A percentile compares a stretch with the other conserved stretches of the same genome.
Evolutionary conservation across 352 stramenopile species (phyloP).

Genomic region (Phytopythium mirpurense): DNA sequence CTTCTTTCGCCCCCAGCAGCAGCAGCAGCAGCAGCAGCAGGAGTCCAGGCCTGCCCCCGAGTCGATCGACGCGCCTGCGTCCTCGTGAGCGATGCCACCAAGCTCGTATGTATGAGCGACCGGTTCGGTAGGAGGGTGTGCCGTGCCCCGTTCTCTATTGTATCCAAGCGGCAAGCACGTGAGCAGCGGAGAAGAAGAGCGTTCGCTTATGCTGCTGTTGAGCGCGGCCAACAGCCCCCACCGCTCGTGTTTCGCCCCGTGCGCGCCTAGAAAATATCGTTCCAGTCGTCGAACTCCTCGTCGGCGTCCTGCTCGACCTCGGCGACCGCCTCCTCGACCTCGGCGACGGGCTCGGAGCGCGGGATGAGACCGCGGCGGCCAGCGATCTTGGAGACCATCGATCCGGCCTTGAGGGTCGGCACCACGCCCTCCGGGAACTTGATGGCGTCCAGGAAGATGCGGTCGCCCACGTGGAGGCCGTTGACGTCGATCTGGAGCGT

Average conservation of each 20-base stretch:
- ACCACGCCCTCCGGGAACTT: constrained; percentile 73
- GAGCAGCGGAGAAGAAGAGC: neutral
- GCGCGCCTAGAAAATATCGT: constrained; percentile 82
- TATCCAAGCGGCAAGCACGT: constrained; percentile 2
- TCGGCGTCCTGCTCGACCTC: constrained; percentile 43
- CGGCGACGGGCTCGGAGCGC: constrained; percentile 53
- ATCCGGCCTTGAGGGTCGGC: constrained; percentile 50
- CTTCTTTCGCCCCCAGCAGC: constrained; percentile 40
- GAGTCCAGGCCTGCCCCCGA: neutral
- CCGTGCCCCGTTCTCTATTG: constrained; percentile 5
- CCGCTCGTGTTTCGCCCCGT: neutral
- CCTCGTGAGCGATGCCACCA: neutral
- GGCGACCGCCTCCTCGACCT: constrained; percentile 61
- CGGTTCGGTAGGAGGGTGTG: neutral
- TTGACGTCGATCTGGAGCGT: constrained; percentile 84
- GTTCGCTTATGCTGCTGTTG: neutral
- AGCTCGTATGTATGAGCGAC: neutral
- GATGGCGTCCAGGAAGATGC: constrained; percentile 74
- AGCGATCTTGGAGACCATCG: constrained; percentile 82
- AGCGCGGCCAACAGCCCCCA: neutral
- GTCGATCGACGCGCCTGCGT: neutral
- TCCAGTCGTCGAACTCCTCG: constrained; percentile 86
- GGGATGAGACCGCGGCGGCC: constrained; percentile 82
- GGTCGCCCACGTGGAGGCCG: constrained; percentile 81
- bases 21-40: neutral